phyloP scores from a whole-genome alignment of 1,284 basidiomycete species.

The Neolentinus lepideus region DNA sequence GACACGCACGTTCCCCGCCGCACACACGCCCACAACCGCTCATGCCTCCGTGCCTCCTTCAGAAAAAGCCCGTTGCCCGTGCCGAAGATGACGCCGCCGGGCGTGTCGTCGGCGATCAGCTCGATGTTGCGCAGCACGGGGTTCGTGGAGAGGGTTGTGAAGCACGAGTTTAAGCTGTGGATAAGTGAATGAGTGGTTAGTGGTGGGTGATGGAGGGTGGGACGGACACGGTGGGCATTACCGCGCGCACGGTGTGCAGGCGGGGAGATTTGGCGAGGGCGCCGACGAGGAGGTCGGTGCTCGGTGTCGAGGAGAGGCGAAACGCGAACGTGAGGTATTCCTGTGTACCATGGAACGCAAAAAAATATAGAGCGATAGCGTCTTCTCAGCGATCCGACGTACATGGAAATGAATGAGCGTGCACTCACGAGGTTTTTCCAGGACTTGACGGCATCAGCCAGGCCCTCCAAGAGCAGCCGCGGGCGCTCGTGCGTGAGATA shows the following conservation, averaged over 20 bases:
- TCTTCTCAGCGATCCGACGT: slow-evolving; percentile 13
- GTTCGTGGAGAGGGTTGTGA: neutral
- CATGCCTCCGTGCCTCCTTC: slow-evolving; percentile 1
- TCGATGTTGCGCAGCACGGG: neutral
- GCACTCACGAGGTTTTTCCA: slow-evolving; percentile 41
- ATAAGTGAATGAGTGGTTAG: neutral
- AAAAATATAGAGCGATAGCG: slow-evolving; percentile 13
- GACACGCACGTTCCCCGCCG: neutral
- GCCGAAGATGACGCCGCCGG: neutral
- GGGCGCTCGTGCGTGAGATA: slow-evolving; percentile 45
- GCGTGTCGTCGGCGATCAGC: neutral
- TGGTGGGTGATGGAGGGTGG: neutral
- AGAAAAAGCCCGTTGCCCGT: slow-evolving; percentile 1
- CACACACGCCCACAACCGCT: neutral
- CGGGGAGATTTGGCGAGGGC: slow-evolving; percentile 18
- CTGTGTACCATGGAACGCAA: slow-evolving; percentile 18
- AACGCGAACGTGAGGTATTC: slow-evolving; percentile 40
- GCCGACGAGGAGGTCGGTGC: slow-evolving; percentile 15
- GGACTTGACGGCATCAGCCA: slow-evolving; percentile 32
- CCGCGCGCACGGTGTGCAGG: slow-evolving; percentile 18
- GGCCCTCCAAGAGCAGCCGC: slow-evolving; percentile 31
- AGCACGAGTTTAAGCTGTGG: neutral
- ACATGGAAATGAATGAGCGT: slow-evolving; percentile 11
- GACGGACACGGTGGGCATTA: slow-evolving; percentile 18
- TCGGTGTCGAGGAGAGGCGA: slow-evolving; percentile 27